These are phyloP conservation scores for Aspergillus vadensis DNA, from an alignment of 2,329 filamentous ascomycete genomes.

Conservation along the genomic window DNA sequence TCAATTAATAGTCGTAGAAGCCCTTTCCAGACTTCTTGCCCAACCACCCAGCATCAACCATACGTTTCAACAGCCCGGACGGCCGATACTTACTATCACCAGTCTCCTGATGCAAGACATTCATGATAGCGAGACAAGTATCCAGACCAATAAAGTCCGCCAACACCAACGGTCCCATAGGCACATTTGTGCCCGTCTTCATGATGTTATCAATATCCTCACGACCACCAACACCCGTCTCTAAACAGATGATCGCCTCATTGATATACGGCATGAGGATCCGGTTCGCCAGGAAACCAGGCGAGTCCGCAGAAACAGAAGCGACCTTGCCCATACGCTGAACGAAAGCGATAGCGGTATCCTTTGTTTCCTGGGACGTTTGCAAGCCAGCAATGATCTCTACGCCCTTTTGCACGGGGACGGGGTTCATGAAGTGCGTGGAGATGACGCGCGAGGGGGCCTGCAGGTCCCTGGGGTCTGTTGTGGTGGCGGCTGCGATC, in stretches of 20 bases:
- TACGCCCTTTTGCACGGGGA: slow-evolving; percentile 93
- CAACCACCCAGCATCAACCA: slow-evolving; percentile 97
- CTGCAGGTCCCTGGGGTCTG: slow-evolving; percentile 75
- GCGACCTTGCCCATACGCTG: slow-evolving; percentile 90
- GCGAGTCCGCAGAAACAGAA: slow-evolving; percentile 83
- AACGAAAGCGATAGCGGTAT: slow-evolving; percentile 82
- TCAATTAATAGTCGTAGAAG: slow-evolving; percentile 78
- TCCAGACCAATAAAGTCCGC: slow-evolving; percentile 98
- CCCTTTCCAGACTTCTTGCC: slow-evolving; percentile 98
- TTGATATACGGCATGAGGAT: slow-evolving; percentile 99
- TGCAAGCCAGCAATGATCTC: slow-evolving; percentile 96
- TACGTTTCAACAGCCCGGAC: slow-evolving; percentile 82
- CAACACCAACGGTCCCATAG: slow-evolving; percentile 91
- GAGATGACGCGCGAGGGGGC: slow-evolving; percentile 86
- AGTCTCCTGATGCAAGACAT: slow-evolving; percentile 85
- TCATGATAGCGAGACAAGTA: slow-evolving; percentile 96
- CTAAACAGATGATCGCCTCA: slow-evolving; percentile 92
- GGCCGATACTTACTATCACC: slow-evolving; percentile 96
- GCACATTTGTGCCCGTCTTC: slow-evolving; percentile 98
- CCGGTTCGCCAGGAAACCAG: slow-evolving; percentile 92
- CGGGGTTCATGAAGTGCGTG: slow-evolving; percentile 99
- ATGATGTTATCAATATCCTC: slow-evolving; percentile 97
- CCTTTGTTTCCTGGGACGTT: slow-evolving; percentile 78
- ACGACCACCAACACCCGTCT: slow-evolving; percentile 84
- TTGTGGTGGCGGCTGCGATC: slow-evolving; percentile 83